Base-by-base conservation (phyloP, 208 protist species). In the Leishmania arabica region DNA sequence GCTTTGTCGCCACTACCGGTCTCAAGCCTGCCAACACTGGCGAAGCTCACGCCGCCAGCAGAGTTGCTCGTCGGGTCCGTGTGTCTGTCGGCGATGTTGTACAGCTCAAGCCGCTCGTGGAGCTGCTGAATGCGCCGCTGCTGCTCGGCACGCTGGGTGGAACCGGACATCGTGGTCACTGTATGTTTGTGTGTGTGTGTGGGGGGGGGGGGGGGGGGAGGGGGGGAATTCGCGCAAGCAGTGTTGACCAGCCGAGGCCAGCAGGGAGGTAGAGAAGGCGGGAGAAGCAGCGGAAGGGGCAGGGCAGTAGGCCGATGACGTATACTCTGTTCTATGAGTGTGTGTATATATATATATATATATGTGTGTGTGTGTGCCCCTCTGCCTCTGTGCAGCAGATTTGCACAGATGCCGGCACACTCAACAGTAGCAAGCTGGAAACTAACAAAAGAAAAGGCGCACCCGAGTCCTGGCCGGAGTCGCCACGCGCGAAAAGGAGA, bases 101-200 rank as follows among this genome's bases (percentile, higher is more conserved):
- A 96, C 81, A 93, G 78, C 56, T 94, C 92, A 27, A 96, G 82
- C 1, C 91, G 86, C 84, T 96, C 92, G 13, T 92, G 90, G 66
- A 96, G 82, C 62, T 92, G 89, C 83, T 94, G 92, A 42, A 96
- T 94, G 78, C 92, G 90, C 80, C 89, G 86, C 66, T 82, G 82
- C 74, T 86, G 82, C n/a, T 42, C 56, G 3, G 78, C 70, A 45
- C 78, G 71, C 75, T 86, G 80, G 31, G 19, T 80, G 15, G 78
- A 66, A 24, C 83, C 77, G 3, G 84, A 68, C 74, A 77, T 77
- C 53, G 74, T 27, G 17, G 15, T 62, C 31, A 42, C 19, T 54
- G 40, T 58, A 8, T 72, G 54, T 47, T 11, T 47, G 51, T 54
- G 51, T 45, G 42, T 45, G 42, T 45, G 42, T 45, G 42, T 45